A percentile compares a stretch with the other conserved stretches of the same genome.
Conservation (phyloP, 1,284 basidiomycete species). For the Schizophyllum amplum region DNA sequence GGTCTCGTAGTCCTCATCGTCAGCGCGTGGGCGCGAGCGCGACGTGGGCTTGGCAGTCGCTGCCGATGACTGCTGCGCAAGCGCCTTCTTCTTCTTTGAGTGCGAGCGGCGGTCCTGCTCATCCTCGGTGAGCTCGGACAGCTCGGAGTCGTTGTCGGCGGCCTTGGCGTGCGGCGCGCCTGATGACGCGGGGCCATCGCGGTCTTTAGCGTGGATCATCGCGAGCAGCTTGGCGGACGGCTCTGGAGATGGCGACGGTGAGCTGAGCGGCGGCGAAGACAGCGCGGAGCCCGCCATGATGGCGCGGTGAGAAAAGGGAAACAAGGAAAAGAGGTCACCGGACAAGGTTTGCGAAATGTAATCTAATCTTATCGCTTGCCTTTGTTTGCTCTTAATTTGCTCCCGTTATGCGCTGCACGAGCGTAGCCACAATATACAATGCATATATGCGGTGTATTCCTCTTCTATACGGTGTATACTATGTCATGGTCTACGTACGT, state of each 20-base stretch:
- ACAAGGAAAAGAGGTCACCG: background rate
- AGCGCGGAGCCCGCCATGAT: background rate
- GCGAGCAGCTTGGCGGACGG: constrained; percentile 19
- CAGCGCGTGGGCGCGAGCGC: constrained; percentile 11
- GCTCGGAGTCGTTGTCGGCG: constrained; percentile 64
- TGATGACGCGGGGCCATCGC: constrained; percentile 19
- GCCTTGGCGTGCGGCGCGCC: constrained; percentile 46
- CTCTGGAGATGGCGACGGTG: constrained; percentile 42
- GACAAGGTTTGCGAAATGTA: background rate
- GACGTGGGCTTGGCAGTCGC: constrained; percentile 18
- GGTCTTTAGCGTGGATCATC: constrained; percentile 14
- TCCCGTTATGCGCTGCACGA: too few relatives aligned
- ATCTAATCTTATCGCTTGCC: background rate
- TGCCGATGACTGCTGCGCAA: constrained; percentile 6
- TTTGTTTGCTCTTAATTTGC: background rate
- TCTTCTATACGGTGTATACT: background rate
- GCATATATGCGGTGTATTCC: background rate
- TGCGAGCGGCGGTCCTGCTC: constrained; percentile 41
- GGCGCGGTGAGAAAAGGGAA: background rate
- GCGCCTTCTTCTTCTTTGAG: constrained; percentile 8
- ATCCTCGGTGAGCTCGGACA: constrained; percentile 75
- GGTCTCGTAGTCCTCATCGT: constrained; percentile 18
- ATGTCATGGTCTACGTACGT: too few relatives aligned
- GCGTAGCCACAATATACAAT: background rate
- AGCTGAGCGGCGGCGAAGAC: constrained; percentile 33